Evolutionary conservation across 208 protist genomes (phyloP).

Genomic region (Entamoeba moshkovskii): DNA sequence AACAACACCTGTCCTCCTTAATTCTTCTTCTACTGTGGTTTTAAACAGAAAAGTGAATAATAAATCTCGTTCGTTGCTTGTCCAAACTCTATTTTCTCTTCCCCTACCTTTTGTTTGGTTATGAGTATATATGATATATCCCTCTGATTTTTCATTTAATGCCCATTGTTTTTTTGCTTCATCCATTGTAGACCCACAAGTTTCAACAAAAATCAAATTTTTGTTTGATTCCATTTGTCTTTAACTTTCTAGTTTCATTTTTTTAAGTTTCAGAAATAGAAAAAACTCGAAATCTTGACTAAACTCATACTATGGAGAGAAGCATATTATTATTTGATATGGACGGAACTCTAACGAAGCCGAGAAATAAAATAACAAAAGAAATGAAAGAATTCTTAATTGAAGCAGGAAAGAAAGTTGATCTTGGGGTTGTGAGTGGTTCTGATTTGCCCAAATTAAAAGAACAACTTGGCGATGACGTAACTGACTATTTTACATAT

Average conservation of each 20-base stretch:
- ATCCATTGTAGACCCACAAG: background rate
- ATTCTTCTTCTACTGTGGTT: background rate
- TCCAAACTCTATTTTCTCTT: background rate
- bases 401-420: slow-evolving; percentile 60
- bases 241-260: too few species aligned
- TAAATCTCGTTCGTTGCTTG: background rate
- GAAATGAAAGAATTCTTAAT: slow-evolving; percentile 69
- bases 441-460: slow-evolving; percentile 87
- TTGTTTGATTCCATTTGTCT: too few species aligned
- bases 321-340: slow-evolving; percentile 78
- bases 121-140: background rate
- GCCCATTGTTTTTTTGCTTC: background rate
- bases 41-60: background rate
- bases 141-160: background rate
- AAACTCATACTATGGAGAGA: too few species aligned
- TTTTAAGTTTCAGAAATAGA: too few species aligned
- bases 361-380: slow-evolving; percentile 43
- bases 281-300: too few species aligned
- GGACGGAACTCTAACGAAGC: slow-evolving; percentile 58
- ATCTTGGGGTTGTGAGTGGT: slow-evolving; percentile 88
- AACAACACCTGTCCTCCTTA: background rate
- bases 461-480: slow-evolving; percentile 72
- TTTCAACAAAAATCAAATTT: background rate
- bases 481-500: slow-evolving; percentile 72
- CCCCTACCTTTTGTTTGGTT: background rate